Evolutionary conservation across 306 rosid species (phyloP), one percentile per base, ranked within the genome.

Genomic region (Quercus suber): DNA sequence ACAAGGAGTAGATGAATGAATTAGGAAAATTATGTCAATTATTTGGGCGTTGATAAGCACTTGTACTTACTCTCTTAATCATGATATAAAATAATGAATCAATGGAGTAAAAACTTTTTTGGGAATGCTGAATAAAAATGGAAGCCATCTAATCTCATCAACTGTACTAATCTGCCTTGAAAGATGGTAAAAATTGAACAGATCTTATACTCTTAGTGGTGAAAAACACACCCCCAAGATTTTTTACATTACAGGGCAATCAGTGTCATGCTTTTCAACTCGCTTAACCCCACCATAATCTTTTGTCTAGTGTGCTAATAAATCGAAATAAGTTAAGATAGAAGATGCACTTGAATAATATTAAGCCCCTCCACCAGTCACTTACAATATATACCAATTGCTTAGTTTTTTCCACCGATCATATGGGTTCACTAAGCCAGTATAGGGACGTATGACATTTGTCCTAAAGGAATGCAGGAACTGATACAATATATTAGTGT

Each of bases 101-200:
- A 68, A 35, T 35, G 23, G 37, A 68, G 25, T 5, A 19, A 2
- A 49, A 35, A 68, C 52, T 4, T 17, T 33, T 33, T 68, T 13
- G 72, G 52, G 72, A 68, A 68, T 68, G 72, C 52, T 35, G 72
- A 17, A 68, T 33, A 35, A 33, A 35, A 33, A 68, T 33, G 72
- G 7, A 68, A 35, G 21, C 52, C 51, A 35, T 35, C 27, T 33
- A n/a, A 68, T 68, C 72, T 68, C 72, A 68, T 27, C 72, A 33
- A 35, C 51, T 33, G 13, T 68, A 6, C 52, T 19, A 6, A 19
- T 68, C 27, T 8, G 27, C 72, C 37, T 18, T 3, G 19, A 67
- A 33, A 33, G 51, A 30, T 1, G 71, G 15, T 11, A 33, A 17
- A 2, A 15, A 33, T 33, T 18, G 51, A 10, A 35, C 25, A 19